These are phyloP conservation scores for Cymodocea nodosa DNA, from an alignment of 116 monocot species.

Conservation along the genomic window DNA sequence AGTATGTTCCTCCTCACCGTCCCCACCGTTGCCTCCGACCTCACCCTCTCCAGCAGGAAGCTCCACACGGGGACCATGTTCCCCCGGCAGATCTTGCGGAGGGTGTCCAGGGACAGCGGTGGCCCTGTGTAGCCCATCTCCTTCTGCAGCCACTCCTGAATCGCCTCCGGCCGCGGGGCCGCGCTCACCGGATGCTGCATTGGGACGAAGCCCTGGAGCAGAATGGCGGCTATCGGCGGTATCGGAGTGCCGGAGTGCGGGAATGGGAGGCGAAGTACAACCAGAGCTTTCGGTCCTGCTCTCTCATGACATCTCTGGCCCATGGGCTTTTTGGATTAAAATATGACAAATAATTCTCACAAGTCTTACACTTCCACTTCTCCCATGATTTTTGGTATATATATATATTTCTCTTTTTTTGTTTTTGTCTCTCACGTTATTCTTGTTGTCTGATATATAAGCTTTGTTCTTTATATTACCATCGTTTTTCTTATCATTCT, in stretches of 20 bases:
- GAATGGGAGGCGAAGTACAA: neutral
- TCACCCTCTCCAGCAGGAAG: constrained; percentile 68
- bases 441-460: too few species aligned
- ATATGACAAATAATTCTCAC: too few species aligned
- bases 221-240: too few species aligned
- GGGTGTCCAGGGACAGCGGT: constrained; percentile 60
- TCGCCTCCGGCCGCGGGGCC: constrained; percentile 52
- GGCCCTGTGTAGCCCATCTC: constrained; percentile 80
- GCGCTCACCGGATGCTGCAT: constrained; percentile 4
- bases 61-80: constrained; percentile 84
- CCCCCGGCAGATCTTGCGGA: constrained; percentile 88
- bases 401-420: too few species aligned
- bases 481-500: too few species aligned
- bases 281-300: too few species aligned
- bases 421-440: too few species aligned
- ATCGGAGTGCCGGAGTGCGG: neutral
- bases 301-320: too few species aligned
- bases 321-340: too few species aligned
- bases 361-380: too few species aligned
- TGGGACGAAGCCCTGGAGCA: neutral
- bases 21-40: constrained; percentile 75
- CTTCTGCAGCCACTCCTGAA: constrained; percentile 82
- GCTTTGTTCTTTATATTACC: too few species aligned
- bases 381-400: too few species aligned
- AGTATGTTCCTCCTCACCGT: constrained; percentile 67